A percentile compares a stretch with the other conserved stretches of the same genome.
Conservation (phyloP, 2,329 filamentous ascomycete genomes). For the Knoxdaviesia capensis region DNA sequence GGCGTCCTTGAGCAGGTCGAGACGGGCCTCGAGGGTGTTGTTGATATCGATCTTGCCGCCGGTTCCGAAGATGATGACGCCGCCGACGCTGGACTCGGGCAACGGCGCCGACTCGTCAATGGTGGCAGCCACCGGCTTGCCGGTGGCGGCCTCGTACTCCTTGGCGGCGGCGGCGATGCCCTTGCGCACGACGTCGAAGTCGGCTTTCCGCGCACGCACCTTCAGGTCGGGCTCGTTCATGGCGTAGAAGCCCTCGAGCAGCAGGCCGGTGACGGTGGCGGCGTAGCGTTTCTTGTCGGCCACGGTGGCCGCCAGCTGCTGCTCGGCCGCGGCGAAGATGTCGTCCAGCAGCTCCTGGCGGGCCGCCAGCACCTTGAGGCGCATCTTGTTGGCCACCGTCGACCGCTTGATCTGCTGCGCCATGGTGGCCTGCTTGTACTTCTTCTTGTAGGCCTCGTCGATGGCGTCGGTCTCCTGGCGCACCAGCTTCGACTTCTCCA, state of each 20-base stretch:
- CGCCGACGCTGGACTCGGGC: slow-evolving; percentile 68
- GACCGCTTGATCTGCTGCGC: slow-evolving; percentile 97
- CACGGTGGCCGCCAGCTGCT: slow-evolving; percentile 40
- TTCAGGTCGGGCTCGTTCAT: slow-evolving; percentile 61
- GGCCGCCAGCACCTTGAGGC: slow-evolving; percentile 69
- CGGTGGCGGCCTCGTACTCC: slow-evolving; percentile 66
- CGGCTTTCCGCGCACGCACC: slow-evolving; percentile 60
- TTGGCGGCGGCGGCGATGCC: slow-evolving; percentile 56
- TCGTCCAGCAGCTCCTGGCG: slow-evolving; percentile 80
- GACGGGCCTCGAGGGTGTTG: slow-evolving; percentile 89
- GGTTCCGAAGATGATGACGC: slow-evolving; percentile 60
- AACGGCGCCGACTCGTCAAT: slow-evolving; percentile 65
- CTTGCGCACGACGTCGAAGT: slow-evolving; percentile 55
- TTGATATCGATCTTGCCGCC: slow-evolving; percentile 93
- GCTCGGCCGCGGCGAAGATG: slow-evolving; percentile 65
- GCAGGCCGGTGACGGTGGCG: slow-evolving; percentile 53
- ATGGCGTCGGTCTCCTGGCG: slow-evolving; percentile 87
- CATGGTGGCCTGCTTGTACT: slow-evolving; percentile 97
- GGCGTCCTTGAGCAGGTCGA: slow-evolving; percentile 66
- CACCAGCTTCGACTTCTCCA: slow-evolving; percentile 97
- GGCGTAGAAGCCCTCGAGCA: slow-evolving; percentile 81
- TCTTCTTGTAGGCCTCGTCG: slow-evolving; percentile 88
- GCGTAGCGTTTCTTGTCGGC: slow-evolving; percentile 57
- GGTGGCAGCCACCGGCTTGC: slow-evolving; percentile 46
- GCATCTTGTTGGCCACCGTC: slow-evolving; percentile 88